Base-by-base conservation (phyloP, 768 basidiomycete genomes). In the Symmetrospora coprosmae region DNA sequence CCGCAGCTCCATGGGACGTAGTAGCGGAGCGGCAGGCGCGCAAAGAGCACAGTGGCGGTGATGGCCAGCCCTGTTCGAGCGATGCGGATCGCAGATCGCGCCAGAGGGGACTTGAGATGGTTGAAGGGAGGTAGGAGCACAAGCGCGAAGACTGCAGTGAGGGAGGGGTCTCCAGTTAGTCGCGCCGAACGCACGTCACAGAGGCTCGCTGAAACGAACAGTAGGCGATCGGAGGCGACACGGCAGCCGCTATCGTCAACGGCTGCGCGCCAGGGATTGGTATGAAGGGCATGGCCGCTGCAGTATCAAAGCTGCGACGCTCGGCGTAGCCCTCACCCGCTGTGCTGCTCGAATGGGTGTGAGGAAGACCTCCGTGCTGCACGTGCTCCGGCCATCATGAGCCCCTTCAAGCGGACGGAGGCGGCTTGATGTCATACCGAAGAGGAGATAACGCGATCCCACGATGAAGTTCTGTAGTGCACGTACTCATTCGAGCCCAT, bases 221-320 rank as follows among this genome's bases (percentile, higher is more conserved):
- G 55, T 58, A 58, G 28, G 33, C 30, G 7, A 46, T n/a, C 31
- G 55, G 55, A 13, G 55, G 55, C 30, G 55, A 3, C 41, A 58
- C 28, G 9, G 55, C 55, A 4, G 55, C 55, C 5, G 31, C n/a
- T 17, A 58, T 16, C 8, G 55, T 45, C 55, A 58, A 31, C 27
- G 55, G 55, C 39, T 21, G 30, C 21, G 41, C 46, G 23, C 55
- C 55, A 13, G 55, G 55, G 25, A 58, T 58, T 25, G 55, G 55
- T 43, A 27, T 21, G 23, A 58, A 58, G 41, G 55, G 41, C 55
- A 58, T 58, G 41, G 4, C n/a, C n/a, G n/a, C n/a, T n/a, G n/a
- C n/a, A n/a, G n/a, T n/a, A n/a, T n/a, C n/a, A n/a, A n/a, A n/a
- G n/a, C n/a, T n/a, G n/a, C n/a, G n/a, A n/a, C n/a, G n/a, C n/a